phyloP scores from a whole-genome alignment of 2,329 filamentous ascomycete genomes.

The Coniochaeta hoffmannii region DNA sequence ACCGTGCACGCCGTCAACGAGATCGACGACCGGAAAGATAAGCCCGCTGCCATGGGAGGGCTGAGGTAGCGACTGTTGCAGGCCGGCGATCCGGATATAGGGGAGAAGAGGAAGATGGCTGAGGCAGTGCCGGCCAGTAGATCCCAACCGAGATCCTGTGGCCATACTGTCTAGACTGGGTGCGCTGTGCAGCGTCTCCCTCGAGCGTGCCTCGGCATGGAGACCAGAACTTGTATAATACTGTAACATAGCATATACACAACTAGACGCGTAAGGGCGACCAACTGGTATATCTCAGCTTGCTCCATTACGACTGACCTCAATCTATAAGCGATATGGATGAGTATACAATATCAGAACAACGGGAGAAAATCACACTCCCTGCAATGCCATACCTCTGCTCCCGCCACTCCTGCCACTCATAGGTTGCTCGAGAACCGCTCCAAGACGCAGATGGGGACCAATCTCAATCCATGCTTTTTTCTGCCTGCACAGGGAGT shows the following conservation, averaged over 20 bases:
- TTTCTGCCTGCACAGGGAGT: background rate
- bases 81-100: background rate
- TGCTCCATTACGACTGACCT: background rate
- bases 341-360: background rate
- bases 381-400: background rate
- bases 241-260: background rate
- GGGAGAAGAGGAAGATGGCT: background rate
- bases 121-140: too few relatives aligned
- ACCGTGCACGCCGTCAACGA: conserved; percentile 47
- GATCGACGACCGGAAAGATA: conserved; percentile 5
- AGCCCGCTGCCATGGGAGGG: background rate
- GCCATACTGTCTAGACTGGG: too few relatives aligned
- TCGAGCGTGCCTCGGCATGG: background rate
- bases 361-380: background rate
- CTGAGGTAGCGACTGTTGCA: background rate
- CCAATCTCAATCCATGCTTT: background rate
- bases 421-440: too few relatives aligned
- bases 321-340: background rate
- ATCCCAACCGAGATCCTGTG: too few relatives aligned
- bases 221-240: background rate
- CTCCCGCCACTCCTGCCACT: background rate
- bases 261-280: background rate
- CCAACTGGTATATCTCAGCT: background rate
- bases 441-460: background rate
- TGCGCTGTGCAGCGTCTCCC: too few relatives aligned